These are phyloP conservation scores for Verticillium zaregamsianum DNA, from an alignment of 2,329 filamentous ascomycete species.

Conservation along the genomic window DNA sequence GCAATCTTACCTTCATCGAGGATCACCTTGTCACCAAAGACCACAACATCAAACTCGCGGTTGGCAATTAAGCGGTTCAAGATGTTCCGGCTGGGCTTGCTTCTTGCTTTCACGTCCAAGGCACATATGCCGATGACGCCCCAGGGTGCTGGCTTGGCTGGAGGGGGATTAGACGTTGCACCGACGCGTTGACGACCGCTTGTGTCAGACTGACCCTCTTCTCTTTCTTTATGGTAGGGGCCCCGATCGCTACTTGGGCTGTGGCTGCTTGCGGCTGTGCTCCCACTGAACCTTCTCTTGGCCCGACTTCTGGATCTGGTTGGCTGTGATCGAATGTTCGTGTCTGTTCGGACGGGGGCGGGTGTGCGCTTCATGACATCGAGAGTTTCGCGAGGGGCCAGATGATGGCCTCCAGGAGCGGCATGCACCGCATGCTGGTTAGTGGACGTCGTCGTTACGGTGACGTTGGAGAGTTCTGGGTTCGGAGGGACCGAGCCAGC, in stretches of 20 bases:
- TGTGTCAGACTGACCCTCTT: slow-evolving; percentile 39
- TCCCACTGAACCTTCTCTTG: slow-evolving; percentile 75
- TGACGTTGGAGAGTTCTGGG: slow-evolving; percentile 46
- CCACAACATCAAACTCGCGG: slow-evolving; percentile 90
- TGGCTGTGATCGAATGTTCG: slow-evolving; percentile 36
- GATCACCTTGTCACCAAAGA: slow-evolving; percentile 98
- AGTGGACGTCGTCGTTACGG: slow-evolving; percentile 48
- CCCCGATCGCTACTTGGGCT: slow-evolving; percentile 71
- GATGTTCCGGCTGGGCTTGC: slow-evolving; percentile 95
- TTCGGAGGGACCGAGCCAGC: slow-evolving; percentile 41
- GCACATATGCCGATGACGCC: slow-evolving; percentile 89
- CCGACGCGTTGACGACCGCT: slow-evolving; percentile 9
- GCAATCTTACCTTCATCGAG: slow-evolving; percentile 70
- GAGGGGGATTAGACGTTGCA: slow-evolving; percentile 21
- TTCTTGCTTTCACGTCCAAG: slow-evolving; percentile 90
- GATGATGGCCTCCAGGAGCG: slow-evolving; percentile 37
- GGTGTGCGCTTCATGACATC: slow-evolving; percentile 35
- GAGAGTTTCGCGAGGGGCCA: slow-evolving; percentile 39
- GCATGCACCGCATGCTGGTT: slow-evolving; percentile 28
- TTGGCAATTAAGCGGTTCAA: slow-evolving; percentile 87
- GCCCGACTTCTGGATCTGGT: slow-evolving; percentile 62
- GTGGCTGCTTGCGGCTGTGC: slow-evolving; percentile 75
- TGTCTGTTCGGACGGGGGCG: slow-evolving; percentile 20
- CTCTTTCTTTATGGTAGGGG: slow-evolving; percentile 50
- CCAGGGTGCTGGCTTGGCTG: slow-evolving; percentile 53